A percentile compares a stretch with the other conserved stretches of the same genome.
These are phyloP conservation scores for Fusarium sp. DNA, from an alignment of 2,329 filamentous ascomycete genomes.

Conservation along the genomic window DNA sequence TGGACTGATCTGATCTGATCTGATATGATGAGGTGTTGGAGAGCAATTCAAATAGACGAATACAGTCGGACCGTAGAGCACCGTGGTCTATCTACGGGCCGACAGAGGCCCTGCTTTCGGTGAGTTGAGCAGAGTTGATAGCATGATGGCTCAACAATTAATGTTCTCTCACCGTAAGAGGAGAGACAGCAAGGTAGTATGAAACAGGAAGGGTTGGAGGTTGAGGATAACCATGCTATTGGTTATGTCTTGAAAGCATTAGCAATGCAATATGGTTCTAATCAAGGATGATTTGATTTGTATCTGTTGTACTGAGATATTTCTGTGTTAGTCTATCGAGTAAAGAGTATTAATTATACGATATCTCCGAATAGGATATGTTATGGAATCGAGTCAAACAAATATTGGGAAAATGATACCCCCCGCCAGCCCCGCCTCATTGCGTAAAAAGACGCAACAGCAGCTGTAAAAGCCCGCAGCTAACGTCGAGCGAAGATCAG, in stretches of 20 bases:
- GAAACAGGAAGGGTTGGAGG: not conserved
- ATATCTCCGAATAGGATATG: constrained; percentile 11
- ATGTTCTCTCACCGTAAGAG: constrained; percentile 22
- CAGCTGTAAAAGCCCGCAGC: constrained; percentile 40
- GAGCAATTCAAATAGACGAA: constrained; percentile 24
- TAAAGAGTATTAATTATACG: not conserved
- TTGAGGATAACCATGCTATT: constrained; percentile 3
- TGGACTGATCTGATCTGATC: constrained; percentile 29
- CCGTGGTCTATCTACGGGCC: constrained; percentile 43
- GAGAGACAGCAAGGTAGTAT: constrained; percentile 17
- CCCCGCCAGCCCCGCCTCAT: constrained; percentile 40
- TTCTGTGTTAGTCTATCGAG: not conserved
- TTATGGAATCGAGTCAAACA: constrained; percentile 19
- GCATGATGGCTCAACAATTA: constrained; percentile 33
- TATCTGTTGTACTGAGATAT: not conserved
- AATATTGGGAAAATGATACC: constrained; percentile 2
- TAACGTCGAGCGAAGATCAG: constrained; percentile 38
- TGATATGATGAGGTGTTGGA: constrained; percentile 15
- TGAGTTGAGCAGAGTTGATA: constrained; percentile 18
- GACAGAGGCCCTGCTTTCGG: constrained; percentile 36
- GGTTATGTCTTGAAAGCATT: constrained; percentile 5
- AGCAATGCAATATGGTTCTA: not conserved
- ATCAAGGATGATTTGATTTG: not conserved
- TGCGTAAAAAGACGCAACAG: constrained; percentile 51
- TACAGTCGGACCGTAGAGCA: constrained; percentile 44